Conservation (phyloP, 306 rosid species). For the Vicia faba region DNA sequence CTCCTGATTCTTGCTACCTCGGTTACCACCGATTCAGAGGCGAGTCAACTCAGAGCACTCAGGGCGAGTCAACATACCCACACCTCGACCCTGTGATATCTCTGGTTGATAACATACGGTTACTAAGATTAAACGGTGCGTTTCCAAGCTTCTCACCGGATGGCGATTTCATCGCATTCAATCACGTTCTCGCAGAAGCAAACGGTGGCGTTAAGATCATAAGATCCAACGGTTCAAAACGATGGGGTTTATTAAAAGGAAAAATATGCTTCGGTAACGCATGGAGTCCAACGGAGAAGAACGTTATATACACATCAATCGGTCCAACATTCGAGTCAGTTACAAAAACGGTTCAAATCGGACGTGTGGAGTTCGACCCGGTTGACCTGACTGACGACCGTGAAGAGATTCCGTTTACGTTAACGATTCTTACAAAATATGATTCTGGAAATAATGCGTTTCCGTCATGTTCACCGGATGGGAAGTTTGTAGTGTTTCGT, state of each 20-base stretch:
- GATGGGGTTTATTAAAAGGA: slow-evolving; percentile 61
- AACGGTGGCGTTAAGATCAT: slow-evolving; percentile 52
- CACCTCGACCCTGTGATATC: slow-evolving; percentile 53
- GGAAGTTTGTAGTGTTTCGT: slow-evolving; percentile 65
- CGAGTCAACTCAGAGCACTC: slow-evolving; percentile 46
- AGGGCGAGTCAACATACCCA: slow-evolving; percentile 60
- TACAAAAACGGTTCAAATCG: slow-evolving; percentile 69
- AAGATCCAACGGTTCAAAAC: slow-evolving; percentile 62
- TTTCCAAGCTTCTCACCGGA: slow-evolving; percentile 70
- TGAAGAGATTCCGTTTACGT: slow-evolving; percentile 41
- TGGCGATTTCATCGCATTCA: slow-evolving; percentile 59
- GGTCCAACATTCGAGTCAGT: slow-evolving; percentile 69
- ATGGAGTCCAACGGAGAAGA: slow-evolving; percentile 65
- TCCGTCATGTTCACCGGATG: slow-evolving; percentile 82
- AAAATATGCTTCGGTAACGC: slow-evolving; percentile 61
- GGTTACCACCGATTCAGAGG: slow-evolving; percentile 91
- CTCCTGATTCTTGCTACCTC: slow-evolving; percentile 50
- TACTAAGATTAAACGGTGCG: slow-evolving; percentile 61
- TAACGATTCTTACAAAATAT: slow-evolving; percentile 56
- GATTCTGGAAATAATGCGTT: slow-evolving; percentile 77
- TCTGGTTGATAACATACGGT: slow-evolving; percentile 44
- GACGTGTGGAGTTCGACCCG: slow-evolving; percentile 53
- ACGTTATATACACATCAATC: slow-evolving; percentile 70
- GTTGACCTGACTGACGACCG: slow-evolving; percentile 40
- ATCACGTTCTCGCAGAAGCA: slow-evolving; percentile 23